Percentiles rank a stretch among this genome's conserved stretches.
Conservation (phyloP, 2,329 filamentous ascomycete genomes). For the Calonectria crousiana region DNA sequence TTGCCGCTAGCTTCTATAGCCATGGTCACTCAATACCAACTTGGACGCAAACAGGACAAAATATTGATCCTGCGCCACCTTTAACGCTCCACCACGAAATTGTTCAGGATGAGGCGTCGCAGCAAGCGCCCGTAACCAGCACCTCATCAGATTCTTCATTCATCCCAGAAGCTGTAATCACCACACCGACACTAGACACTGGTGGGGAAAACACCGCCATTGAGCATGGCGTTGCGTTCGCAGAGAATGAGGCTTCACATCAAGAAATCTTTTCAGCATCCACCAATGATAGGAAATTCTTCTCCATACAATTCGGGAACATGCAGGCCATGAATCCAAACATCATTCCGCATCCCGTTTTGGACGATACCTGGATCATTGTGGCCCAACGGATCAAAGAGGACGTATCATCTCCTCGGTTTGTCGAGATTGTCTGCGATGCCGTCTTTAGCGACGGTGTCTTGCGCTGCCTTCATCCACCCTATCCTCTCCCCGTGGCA, state of each 20-base stretch:
- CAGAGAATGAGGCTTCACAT: conserved; percentile 37
- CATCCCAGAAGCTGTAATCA: neutral
- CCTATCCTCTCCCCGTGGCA: conserved; percentile 59
- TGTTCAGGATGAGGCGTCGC: neutral
- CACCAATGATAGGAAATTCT: conserved; percentile 60
- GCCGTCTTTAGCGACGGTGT: conserved; percentile 58
- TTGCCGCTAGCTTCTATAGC: conserved; percentile 40
- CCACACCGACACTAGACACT: neutral
- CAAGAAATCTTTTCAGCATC: conserved; percentile 60
- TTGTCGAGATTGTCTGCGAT: conserved; percentile 62
- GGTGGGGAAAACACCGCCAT: neutral
- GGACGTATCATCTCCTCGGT: conserved; percentile 45
- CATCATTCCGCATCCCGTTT: conserved; percentile 66
- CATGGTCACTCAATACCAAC: conserved; percentile 9
- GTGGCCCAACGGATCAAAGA: conserved; percentile 59
- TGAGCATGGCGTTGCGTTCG: conserved; percentile 2
- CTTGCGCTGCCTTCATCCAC: conserved; percentile 57
- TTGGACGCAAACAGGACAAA: conserved; percentile 12
- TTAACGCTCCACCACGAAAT: conserved; percentile 3
- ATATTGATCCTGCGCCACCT: conserved; percentile 21
- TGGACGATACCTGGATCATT: conserved; percentile 62
- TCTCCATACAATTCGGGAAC: conserved; percentile 60
- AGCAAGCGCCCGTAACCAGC: neutral
- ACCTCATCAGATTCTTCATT: neutral
- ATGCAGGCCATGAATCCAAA: conserved; percentile 64